phyloP scores from a whole-genome alignment of 139 green algal genomes.

The Coelastrella sp. region DNA sequence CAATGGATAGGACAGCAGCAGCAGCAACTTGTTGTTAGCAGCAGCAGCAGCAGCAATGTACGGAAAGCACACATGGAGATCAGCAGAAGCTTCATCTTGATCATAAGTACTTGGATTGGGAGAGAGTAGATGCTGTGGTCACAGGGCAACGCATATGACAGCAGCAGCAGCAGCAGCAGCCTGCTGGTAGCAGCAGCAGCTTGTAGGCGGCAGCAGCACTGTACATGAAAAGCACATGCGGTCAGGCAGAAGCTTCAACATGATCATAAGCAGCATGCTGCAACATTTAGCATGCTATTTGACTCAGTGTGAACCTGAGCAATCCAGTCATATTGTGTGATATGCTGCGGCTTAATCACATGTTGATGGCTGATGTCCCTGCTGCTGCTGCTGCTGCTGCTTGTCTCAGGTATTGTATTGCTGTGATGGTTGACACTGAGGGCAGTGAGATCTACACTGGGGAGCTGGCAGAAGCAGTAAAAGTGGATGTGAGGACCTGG shows the following conservation, averaged over 20 bases:
- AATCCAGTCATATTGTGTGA: too few species aligned
- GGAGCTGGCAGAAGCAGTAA: conserved; percentile 67
- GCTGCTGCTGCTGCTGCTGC: conserved; percentile 9
- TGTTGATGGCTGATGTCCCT: neutral
- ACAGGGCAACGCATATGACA: too few species aligned
- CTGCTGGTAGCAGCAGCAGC: neutral
- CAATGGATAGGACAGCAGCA: too few species aligned
- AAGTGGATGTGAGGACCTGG: conserved; percentile 64
- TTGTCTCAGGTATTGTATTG: conserved; percentile 66
- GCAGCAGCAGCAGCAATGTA: conserved; percentile 7
- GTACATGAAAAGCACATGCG: too few species aligned
- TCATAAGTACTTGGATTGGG: too few species aligned
- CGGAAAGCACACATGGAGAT: neutral
- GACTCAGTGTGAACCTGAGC: too few species aligned
- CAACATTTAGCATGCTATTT: too few species aligned
- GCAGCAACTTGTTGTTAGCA: neutral
- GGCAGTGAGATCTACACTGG: conserved; percentile 87
- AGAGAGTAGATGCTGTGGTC: too few species aligned
- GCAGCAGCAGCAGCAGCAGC: neutral
- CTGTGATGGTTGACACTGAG: conserved; percentile 91
- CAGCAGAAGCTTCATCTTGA: too few species aligned
- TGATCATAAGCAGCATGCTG: neutral
- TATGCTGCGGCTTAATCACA: too few species aligned
- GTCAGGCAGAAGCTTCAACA: neutral
- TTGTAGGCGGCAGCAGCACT: too few species aligned